Conservation (phyloP, 2,329 filamentous ascomycete genomes). For the Didymella lethalis region DNA sequence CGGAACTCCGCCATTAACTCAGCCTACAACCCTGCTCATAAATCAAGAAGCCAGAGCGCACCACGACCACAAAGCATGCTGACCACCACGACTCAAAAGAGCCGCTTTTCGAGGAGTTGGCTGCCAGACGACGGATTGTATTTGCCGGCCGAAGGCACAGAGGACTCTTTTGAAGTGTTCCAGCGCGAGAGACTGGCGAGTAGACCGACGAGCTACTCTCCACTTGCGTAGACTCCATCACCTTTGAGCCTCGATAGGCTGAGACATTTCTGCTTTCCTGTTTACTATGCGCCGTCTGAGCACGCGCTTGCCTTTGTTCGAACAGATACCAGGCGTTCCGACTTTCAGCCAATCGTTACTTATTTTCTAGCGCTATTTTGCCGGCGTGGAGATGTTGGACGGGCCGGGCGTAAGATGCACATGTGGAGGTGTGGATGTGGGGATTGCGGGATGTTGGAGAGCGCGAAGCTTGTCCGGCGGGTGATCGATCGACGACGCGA, state of each 20-base stretch:
- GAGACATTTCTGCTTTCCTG: neutral
- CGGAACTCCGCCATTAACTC: conserved; percentile 12
- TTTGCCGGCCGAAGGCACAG: conserved; percentile 31
- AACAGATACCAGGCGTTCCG: conserved; percentile 22
- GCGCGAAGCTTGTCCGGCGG: conserved; percentile 10
- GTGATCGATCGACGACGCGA: conserved; percentile 5
- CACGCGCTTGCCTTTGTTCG: conserved; percentile 14
- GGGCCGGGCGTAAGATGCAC: neutral
- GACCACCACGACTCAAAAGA: conserved; percentile 27
- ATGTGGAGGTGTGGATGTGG: conserved; percentile 4
- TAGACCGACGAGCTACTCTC: conserved; percentile 36
- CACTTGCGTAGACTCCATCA: conserved; percentile 21
- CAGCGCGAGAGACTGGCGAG: conserved; percentile 22
- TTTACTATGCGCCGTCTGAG: conserved; percentile 15
- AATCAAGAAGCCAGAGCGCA: conserved; percentile 8
- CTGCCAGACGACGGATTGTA: conserved; percentile 37
- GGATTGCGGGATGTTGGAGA: conserved; percentile 4
- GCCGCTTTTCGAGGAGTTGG: conserved; percentile 33
- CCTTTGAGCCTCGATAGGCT: neutral
- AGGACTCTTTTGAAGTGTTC: conserved; percentile 30
- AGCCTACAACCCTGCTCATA: conserved; percentile 4
- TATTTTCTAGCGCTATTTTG: conserved; percentile 3
- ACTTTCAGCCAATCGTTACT: conserved; percentile 27
- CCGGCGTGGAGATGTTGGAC: neutral
- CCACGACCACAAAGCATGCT: conserved; percentile 22